Evolutionary conservation across 805 yeast genomes (phyloP), one percentile per base, ranked within the genome.

Genomic region (Hagleromyces aurorensis): DNA sequence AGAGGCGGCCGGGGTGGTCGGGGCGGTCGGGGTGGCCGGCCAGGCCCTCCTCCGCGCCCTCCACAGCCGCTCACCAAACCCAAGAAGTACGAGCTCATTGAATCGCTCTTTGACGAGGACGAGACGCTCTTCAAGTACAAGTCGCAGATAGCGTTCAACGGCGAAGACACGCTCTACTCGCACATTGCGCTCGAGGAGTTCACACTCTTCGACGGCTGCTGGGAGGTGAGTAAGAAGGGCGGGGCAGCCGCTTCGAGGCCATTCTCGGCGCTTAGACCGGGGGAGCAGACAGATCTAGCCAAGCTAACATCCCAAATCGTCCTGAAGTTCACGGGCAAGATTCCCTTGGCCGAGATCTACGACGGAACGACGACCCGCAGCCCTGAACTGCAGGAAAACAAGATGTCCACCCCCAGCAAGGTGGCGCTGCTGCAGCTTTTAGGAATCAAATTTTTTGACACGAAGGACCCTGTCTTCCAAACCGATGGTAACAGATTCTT

Each of bases 181-280:
- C 40, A 37, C 20, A 37, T 43, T 23, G 46, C 50, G 18, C 23
- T 43, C 10, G 48, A 44, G 29, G 47, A 44, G 28, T 44, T 44
- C 13, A 43, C 48, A 11, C 24, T 44, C 17, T 44, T 44, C 23
- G 41, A 43, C 18, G 48, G 48, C 19, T 41, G 50, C 29, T 44
- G 48, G 48, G 41, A 43, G 14, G 41, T 43, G 15, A 33, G 43
- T 19, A 38, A 37, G 26, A 41, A 41, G 28, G 40, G 38, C 18
- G 21, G 19, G 7, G 20, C 14, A 13, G 5, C 20, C 6, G 7
- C 31, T 16, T 13, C 21, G 2, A n/a, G n/a, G n/a, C n/a, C n/a
- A n/a, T n/a, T n/a, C n/a, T n/a, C n/a, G n/a, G 10, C 11, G 8
- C 7, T 9, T 10, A 13, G 21, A 19, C 18, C 19, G 13, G 18